Evolutionary conservation across 768 basidiomycete genomes (phyloP).

Genomic region (Sporobolomyces phaffii): DNA sequence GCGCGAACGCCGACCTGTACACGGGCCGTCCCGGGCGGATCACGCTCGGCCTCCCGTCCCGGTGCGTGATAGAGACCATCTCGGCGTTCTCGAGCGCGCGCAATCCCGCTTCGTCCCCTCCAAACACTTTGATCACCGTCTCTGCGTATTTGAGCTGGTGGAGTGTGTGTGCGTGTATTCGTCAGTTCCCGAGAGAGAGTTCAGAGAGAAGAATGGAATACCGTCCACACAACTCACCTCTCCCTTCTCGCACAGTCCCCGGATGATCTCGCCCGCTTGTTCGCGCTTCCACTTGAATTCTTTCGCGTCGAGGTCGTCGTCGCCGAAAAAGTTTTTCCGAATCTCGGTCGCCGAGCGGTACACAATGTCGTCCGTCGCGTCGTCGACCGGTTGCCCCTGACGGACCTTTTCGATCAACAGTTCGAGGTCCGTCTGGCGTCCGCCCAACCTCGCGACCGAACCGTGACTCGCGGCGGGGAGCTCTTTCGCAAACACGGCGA

Average conservation of each 20-base stretch:
- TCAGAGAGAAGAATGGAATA: too few species aligned
- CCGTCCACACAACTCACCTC: constrained; percentile 43
- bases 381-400: constrained; percentile 31
- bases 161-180: too few species aligned
- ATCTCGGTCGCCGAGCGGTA: constrained; percentile 70
- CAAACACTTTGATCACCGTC: constrained; percentile 75
- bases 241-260: constrained; percentile 61
- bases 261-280: constrained; percentile 80
- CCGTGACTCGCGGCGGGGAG: constrained; percentile 57
- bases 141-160: constrained; percentile 77
- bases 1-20: constrained; percentile 74
- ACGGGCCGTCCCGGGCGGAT: constrained; percentile 89
- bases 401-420: constrained; percentile 45
- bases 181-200: too few species aligned
- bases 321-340: constrained; percentile 85
- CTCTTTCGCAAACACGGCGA: constrained; percentile 40
- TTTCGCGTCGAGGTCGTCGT: constrained; percentile 83
- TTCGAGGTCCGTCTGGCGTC: constrained; percentile 82
- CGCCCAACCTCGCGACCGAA: constrained; percentile 71
- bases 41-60: constrained; percentile 71
- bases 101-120: constrained; percentile 77
- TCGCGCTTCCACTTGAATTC: constrained; percentile 72
- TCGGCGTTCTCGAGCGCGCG: constrained; percentile 79
- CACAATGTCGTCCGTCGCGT: constrained; percentile 63
- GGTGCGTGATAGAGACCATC: constrained; percentile 69